phyloP scores from a whole-genome alignment of 176 grass and related monocot genomes.

The Saccharum spontaneum region DNA sequence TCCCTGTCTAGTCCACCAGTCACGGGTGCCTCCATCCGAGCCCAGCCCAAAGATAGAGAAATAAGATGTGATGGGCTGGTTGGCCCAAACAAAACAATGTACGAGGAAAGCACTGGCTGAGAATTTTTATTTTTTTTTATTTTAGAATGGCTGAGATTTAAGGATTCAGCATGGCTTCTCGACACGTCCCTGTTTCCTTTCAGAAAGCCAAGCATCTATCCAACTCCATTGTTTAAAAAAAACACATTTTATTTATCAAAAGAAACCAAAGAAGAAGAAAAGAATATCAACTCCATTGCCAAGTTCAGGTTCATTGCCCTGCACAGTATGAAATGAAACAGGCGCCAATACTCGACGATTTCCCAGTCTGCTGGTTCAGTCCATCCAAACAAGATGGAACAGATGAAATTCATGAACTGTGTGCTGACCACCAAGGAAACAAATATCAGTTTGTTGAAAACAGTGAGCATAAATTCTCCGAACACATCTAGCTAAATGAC shows the following conservation, averaged over 20 bases:
- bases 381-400: neutral
- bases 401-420: neutral
- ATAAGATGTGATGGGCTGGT: neutral
- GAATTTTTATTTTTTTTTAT: too few relatives aligned
- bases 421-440: neutral
- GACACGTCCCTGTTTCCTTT: neutral
- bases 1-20: neutral
- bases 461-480: neutral
- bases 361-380: too few relatives aligned
- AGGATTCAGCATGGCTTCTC: neutral
- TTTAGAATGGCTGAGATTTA: too few relatives aligned
- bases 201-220: too few relatives aligned
- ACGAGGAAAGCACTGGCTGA: neutral
- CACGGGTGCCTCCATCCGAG: neutral
- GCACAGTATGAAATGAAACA: too few relatives aligned
- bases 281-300: too few relatives aligned
- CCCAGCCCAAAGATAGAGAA: neutral
- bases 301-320: too few relatives aligned
- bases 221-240: too few relatives aligned
- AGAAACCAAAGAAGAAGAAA: too few relatives aligned
- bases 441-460: neutral
- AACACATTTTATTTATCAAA: too few relatives aligned
- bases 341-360: too few relatives aligned
- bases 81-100: neutral
- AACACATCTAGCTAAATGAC: neutral